Evolutionary conservation across 306 rosid species (phyloP), one percentile per base, ranked within the genome.

Genomic region (Acacia melanoxylon): DNA sequence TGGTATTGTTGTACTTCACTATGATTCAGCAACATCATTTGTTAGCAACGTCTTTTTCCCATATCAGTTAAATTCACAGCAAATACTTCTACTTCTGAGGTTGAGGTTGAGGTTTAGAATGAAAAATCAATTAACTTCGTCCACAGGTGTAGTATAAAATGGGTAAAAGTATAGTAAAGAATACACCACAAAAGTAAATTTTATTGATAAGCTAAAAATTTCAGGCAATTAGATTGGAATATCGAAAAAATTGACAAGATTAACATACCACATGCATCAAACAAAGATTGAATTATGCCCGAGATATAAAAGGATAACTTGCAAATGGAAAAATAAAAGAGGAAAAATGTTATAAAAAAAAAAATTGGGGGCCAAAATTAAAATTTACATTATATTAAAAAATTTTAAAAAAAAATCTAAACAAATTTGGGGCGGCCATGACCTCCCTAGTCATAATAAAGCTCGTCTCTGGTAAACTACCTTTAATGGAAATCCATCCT

Each of bases 221-320:
- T 25, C 20, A 41, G 76, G 22, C 10, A 41, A 68, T 44, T 44
- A 58, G 16, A 75, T 67, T 19, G 49, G n/a, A 46, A 10, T 1
- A 65, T 19, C 4, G 35, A 73, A 41, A 68, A 44, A 68, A 44
- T 41, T n/a, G 49, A 75, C 66, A 19, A 52, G 15, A 20, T 41
- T 42, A 10, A 42, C 29, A 69, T 41, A 10, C 72, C 9, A 68
- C 15, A 68, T 20, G 49, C n/a, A n/a, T n/a, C n/a, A 9, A 41
- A 40, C 51, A n/a, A 41, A 40, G 22, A 41, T n/a, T 41, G 8
- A 40, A 37, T 68, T 68, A 10, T 17, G 2, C 11, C 14, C 0
- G 9, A 41, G 29, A 51, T 68, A 22, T 54, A 68, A 44, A 46
- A 79, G 72, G 74, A 88, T 59, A 42, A 94, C 97, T 97, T 92